Evolutionary conservation across 352 stramenopile genomes (phyloP).

Genomic region (Sclerospora graminicola): DNA sequence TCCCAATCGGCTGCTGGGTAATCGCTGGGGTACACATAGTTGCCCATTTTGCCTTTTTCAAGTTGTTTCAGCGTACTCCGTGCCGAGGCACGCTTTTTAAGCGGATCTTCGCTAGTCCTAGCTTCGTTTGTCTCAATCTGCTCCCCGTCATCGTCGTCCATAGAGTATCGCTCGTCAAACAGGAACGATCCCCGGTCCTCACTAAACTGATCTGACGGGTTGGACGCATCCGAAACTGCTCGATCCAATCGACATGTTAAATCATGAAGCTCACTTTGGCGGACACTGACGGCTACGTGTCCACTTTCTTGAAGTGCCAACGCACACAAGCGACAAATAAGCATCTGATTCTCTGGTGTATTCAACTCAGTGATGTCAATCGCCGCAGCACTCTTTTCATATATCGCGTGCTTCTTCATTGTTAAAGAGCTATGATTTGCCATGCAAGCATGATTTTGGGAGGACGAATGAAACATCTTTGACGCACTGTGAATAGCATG

Average conservation of each 20-base stretch:
- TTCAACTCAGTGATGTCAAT: slow-evolving; percentile 30
- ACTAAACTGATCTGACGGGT: slow-evolving; percentile 30
- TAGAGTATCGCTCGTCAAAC: slow-evolving; percentile 19
- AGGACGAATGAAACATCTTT: slow-evolving; percentile 30
- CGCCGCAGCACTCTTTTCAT: slow-evolving; percentile 34
- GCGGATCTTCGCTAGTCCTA: slow-evolving; percentile 8
- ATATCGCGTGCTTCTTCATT: slow-evolving; percentile 26
- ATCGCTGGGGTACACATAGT: slow-evolving; percentile 64
- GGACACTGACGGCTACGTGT: slow-evolving; percentile 15
- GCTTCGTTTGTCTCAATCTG: slow-evolving; percentile 16
- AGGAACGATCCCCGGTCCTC: slow-evolving; percentile 31
- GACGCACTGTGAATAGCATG: slow-evolving; percentile 34
- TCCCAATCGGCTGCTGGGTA: slow-evolving; percentile 47
- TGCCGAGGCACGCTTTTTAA: slow-evolving; percentile 10
- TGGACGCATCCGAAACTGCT: slow-evolving; percentile 31
- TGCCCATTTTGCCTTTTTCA: slow-evolving; percentile 44
- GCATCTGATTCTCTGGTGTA: slow-evolving; percentile 54
- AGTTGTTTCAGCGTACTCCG: slow-evolving; percentile 50
- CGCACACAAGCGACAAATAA: slow-evolving; percentile 44
- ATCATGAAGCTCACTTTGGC: slow-evolving; percentile 20
- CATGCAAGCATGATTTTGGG: slow-evolving; percentile 10
- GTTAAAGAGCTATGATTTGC: slow-evolving; percentile 5
- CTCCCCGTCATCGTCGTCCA: slow-evolving; percentile 26
- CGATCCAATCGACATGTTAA: slow-evolving; percentile 16
- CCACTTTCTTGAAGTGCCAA: slow-evolving; percentile 38